Conservation (phyloP, 2,329 filamentous ascomycete species). For the Alternaria rosae region DNA sequence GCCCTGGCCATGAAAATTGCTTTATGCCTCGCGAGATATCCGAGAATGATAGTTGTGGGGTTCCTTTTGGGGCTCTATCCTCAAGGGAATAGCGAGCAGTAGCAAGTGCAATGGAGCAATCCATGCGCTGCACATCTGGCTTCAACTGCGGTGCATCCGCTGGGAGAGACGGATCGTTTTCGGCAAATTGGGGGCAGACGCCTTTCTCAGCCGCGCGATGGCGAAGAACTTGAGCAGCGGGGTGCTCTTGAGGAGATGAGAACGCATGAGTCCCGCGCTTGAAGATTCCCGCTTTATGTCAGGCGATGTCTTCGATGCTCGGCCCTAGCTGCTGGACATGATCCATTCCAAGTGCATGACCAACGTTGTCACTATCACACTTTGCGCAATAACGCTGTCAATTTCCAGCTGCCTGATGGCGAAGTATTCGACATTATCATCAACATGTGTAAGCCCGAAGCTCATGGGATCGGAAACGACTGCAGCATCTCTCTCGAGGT, state of each 20-base stretch:
- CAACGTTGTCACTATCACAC: too few relatives aligned
- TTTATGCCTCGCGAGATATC: neutral
- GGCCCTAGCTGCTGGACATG: conserved; percentile 70
- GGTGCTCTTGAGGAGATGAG: conserved; percentile 13
- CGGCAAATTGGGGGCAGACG: conserved; percentile 14
- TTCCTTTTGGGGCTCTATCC: neutral
- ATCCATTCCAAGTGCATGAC: conserved; percentile 74
- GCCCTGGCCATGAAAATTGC: neutral
- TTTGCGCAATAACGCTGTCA: neutral
- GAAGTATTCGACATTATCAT: neutral
- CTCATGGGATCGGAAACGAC: neutral
- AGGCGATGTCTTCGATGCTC: conserved; percentile 71
- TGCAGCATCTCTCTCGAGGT: neutral
- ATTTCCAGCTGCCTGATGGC: neutral
- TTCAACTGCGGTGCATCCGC: conserved; percentile 9
- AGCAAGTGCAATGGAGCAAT: conserved; percentile 22
- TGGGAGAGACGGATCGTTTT: conserved; percentile 15
- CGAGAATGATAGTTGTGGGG: neutral
- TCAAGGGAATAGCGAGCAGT: neutral
- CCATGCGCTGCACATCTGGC: conserved; percentile 17
- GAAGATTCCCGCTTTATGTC: conserved; percentile 78
- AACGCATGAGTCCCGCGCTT: conserved; percentile 65
- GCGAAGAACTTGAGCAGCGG: conserved; percentile 13
- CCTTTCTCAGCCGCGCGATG: conserved; percentile 21
- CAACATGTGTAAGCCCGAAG: neutral